These are phyloP conservation scores for Cyclaneusma minus DNA, from an alignment of 2,329 filamentous ascomycete species.

Conservation along the genomic window DNA sequence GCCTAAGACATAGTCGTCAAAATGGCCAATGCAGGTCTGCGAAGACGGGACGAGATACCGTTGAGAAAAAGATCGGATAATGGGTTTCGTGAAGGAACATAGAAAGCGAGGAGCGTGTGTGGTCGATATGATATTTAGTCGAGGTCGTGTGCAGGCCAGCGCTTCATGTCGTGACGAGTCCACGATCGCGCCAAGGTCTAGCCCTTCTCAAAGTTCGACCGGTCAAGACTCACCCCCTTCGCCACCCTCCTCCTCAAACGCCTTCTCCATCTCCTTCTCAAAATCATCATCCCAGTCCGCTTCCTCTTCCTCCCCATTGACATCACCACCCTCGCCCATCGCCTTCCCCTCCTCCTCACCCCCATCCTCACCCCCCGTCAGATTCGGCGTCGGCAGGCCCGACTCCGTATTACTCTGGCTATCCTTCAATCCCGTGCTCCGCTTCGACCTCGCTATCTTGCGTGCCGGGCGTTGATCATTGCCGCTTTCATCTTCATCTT, in stretches of 20 bases:
- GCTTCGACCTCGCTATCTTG: slow-evolving; percentile 35
- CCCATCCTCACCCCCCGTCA: slow-evolving; percentile 27
- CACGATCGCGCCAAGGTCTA: no score
- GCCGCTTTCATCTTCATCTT: slow-evolving; percentile 32
- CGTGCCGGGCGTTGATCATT: slow-evolving; percentile 30
- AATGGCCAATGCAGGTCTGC: no score
- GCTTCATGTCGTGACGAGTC: no score
- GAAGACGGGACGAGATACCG: no score
- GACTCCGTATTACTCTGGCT: slow-evolving; percentile 23
- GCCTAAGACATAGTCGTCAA: no score
- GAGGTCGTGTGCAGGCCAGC: no score
- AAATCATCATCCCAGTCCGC: slow-evolving; percentile 29
- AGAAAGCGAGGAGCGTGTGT: no score
- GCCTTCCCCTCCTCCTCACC: slow-evolving; percentile 20
- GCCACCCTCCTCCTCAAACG: slow-evolving; percentile 36
- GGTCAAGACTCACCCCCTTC: no score
- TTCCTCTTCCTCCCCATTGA: slow-evolving; percentile 16
- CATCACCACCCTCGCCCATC: slow-evolving; percentile 15
- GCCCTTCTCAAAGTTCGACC: no score
- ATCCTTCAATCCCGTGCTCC: slow-evolving; percentile 29
- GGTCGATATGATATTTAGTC: no score
- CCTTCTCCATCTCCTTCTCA: slow-evolving; percentile 41
- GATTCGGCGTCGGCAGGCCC: slow-evolving; percentile 25
- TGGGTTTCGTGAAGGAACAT: no score
- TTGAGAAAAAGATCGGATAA: no score